Conservation (phyloP, 2,329 filamentous ascomycete genomes). For the Trichoderma gracile region DNA sequence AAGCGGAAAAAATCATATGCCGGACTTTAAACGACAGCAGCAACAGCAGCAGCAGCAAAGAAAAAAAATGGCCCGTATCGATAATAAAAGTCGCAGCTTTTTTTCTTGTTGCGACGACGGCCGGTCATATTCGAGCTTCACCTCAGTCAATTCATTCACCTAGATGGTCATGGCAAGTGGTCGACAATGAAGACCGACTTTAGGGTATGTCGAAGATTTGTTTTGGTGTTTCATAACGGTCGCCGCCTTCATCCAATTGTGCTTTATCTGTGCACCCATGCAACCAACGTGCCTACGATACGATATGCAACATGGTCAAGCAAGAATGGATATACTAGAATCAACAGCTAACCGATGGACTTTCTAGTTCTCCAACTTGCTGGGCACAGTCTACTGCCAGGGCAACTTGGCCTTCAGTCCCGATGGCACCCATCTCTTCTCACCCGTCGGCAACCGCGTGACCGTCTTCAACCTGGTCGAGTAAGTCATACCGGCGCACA, state of each 20-base stretch:
- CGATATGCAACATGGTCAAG: neutral
- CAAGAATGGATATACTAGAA: neutral
- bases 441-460: constrained; percentile 93
- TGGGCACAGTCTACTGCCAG: constrained; percentile 97
- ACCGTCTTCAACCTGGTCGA: constrained; percentile 96
- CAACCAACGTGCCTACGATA: neutral
- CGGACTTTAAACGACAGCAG: constrained; percentile 27
- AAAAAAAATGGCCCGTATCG: constrained; percentile 30
- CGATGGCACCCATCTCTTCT: constrained; percentile 93
- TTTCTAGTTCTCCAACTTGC: constrained; percentile 87
- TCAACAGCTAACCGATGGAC: neutral
- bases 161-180: constrained; percentile 39
- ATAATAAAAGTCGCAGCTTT: constrained; percentile 30
- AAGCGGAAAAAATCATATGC: constrained; percentile 41
- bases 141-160: neutral
- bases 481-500: constrained; percentile 51
- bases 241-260: neutral
- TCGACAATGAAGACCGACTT: constrained; percentile 97
- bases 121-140: constrained; percentile 11
- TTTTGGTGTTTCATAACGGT: neutral
- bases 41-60: constrained; percentile 29
- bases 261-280: neutral
- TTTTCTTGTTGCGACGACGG: constrained; percentile 28
- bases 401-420: constrained; percentile 96
- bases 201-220: constrained; percentile 61